Conservation (phyloP, 2,329 filamentous ascomycete genomes). For the Diaporthe citri region DNA sequence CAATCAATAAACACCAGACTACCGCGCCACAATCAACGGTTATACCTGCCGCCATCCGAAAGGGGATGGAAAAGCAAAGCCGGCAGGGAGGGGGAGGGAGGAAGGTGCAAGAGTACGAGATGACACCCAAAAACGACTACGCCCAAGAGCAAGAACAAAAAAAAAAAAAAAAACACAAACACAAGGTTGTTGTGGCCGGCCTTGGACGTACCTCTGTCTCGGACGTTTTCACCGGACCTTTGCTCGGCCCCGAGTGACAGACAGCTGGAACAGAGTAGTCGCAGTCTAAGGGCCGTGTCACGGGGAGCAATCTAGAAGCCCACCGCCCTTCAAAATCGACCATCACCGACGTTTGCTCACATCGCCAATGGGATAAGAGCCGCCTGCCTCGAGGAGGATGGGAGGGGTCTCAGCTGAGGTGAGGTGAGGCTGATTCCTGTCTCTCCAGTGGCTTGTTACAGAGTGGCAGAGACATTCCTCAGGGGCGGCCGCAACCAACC, state of each 20-base stretch:
- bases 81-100: neutral
- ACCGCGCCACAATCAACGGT: slow-evolving; percentile 28
- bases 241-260: slow-evolving; percentile 20
- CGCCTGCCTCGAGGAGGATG: neutral
- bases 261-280: neutral
- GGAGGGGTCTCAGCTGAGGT: slow-evolving; percentile 18
- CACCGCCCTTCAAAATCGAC: neutral
- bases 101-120: neutral
- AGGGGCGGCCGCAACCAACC: neutral
- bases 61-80: slow-evolving; percentile 2
- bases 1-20: slow-evolving; percentile 23
- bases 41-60: slow-evolving; percentile 29
- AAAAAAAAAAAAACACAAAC: neutral
- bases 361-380: neutral
- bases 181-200: neutral
- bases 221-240: slow-evolving; percentile 23
- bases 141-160: neutral
- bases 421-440: slow-evolving; percentile 21
- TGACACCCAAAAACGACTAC: neutral
- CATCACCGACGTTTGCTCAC: neutral
- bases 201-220: slow-evolving; percentile 21
- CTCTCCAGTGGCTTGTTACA: slow-evolving; percentile 31
- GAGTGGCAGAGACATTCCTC: slow-evolving; percentile 31
- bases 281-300: neutral
- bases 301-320: neutral